These are phyloP conservation scores for Taiozyma sp. DNA, from an alignment of 1,139 yeast species.

Conservation along the genomic window DNA sequence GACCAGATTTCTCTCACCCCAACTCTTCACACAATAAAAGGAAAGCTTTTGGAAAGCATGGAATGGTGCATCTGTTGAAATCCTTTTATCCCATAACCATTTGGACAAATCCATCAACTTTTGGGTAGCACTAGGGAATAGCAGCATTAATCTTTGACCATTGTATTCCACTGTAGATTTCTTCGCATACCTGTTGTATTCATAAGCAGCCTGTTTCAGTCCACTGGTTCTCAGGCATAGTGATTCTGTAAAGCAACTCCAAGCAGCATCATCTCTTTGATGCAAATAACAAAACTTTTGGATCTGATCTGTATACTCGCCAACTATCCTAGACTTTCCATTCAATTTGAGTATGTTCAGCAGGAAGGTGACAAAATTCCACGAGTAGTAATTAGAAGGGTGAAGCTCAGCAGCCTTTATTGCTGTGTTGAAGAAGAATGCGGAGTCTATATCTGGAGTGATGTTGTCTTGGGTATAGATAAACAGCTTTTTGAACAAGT, in stretches of 20 bases:
- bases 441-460: not conserved
- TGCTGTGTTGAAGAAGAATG: slow-evolving; percentile 17
- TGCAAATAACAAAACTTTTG: slow-evolving; percentile 31
- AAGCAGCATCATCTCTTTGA: slow-evolving; percentile 39
- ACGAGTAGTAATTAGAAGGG: slow-evolving; percentile 40
- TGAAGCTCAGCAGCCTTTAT: slow-evolving; percentile 29
- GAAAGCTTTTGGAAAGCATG: slow-evolving; percentile 13
- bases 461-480: slow-evolving; percentile 8
- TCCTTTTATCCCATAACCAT: slow-evolving; percentile 20
- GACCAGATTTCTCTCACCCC: slow-evolving; percentile 13
- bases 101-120: slow-evolving; percentile 9
- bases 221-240: slow-evolving; percentile 12
- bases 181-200: slow-evolving; percentile 10
- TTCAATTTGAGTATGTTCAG: slow-evolving; percentile 19
- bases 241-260: slow-evolving; percentile 31
- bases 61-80: slow-evolving; percentile 17
- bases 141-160: slow-evolving; percentile 3
- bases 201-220: slow-evolving; percentile 8
- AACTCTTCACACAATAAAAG: slow-evolving; percentile 8
- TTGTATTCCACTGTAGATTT: slow-evolving; percentile 1
- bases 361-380: slow-evolving; percentile 34
- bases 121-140: slow-evolving; percentile 8
- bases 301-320: slow-evolving; percentile 14
- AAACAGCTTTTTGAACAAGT: slow-evolving; percentile 29
- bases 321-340: slow-evolving; percentile 1